Base-by-base conservation (phyloP, 805 yeast genomes). In the Wickerhamomyces alni region DNA sequence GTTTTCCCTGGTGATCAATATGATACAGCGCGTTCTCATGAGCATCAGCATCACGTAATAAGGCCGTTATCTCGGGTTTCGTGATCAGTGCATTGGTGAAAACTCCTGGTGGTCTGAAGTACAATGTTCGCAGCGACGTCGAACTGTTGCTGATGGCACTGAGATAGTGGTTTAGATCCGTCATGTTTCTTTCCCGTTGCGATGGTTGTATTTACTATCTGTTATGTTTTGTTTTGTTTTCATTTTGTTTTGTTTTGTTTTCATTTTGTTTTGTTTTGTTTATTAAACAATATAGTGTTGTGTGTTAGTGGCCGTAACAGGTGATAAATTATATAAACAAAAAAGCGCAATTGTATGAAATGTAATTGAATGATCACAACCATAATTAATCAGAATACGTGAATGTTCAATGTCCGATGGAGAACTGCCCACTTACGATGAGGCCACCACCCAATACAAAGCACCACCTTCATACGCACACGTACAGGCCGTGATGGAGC, bases 31-130 rank as follows among this genome's bases (percentile, higher is more conserved):
- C 62, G 27, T 63, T 72, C 47, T 79, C 84, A 29, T 69, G 67
- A 0, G 51, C 57, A 27, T 74, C 73, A 3, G 82, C 77, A 55
- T 81, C 87, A 47, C 81, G 66, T 17, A 81, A 59, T n/a, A 81
- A 59, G 17, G 68, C 61, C 2, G 80, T 76, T 41, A 80, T 77
- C 22, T 67, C 66, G 11, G 78, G 77, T 36, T 65, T 59, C 19
- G 67, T 60, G 9, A 77, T 66, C 15, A 80, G 61, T 2, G 87
- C 81, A 50, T 81, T 81, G 30, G 82, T 75, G 56, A 81, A 81
- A 4, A 77, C 70, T 0, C 87, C 86, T 0, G 84, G 76, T 0
- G 71, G 66, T 17, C 67, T 58, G 55, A 80, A 80, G 39, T 74
- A 62, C 4, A 72, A 63, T 0, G 58, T 48, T 27, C 46, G 48